Evolutionary conservation across 371 early-diverging fungal species (phyloP), one percentile per base, ranked within the genome.

Genomic region (Lichtheimia ornata): DNA sequence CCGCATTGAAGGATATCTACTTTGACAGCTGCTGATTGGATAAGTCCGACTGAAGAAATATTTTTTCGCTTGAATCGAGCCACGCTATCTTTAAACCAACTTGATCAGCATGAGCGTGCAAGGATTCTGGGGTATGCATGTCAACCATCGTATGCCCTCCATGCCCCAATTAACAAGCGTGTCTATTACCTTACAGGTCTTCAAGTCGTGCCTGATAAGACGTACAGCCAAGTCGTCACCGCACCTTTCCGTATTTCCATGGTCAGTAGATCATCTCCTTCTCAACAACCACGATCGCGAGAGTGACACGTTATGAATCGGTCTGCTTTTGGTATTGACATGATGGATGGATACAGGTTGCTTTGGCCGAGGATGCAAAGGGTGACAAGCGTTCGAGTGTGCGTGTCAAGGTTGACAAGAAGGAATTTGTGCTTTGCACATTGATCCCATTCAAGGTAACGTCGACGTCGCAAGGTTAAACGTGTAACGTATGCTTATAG

Each of bases 381-480:
- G 75, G 71, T 44, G 75, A 74, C 49, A 73, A 62, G 35, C 87
- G 91, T 56, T 82, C 87, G 3, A 78, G 84, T 43, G 72, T 92
- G 50, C 66, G 79, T n/a, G 77, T 91, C 63, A 81, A 77, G 3
- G 84, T 89, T 24, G 88, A 89, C 62, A 81, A 85, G 61, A 82
- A 87, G 67, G 78, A 77, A 20, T 94, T 88, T 66, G 81, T 82
- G 4, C 79, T 94, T 53, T 93, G 94, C 77, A 82, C 87, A 30
- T 42, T 66, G 62, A 49, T 56, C 13, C 62, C 61, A 17, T 61
- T 54, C 50, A 66, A 66, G 66, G 66, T 66, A n/a, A 55, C 30
- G 7, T 20, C 0, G 35, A 11, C 47, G 3, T 35, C 17, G 13
- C 30, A 11, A 27, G 54, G 11, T 6, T n/a, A 12, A 20, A 35